phyloP scores from a whole-genome alignment of 2,329 filamentous ascomycete species.

The Sclerotinia subarctica region DNA sequence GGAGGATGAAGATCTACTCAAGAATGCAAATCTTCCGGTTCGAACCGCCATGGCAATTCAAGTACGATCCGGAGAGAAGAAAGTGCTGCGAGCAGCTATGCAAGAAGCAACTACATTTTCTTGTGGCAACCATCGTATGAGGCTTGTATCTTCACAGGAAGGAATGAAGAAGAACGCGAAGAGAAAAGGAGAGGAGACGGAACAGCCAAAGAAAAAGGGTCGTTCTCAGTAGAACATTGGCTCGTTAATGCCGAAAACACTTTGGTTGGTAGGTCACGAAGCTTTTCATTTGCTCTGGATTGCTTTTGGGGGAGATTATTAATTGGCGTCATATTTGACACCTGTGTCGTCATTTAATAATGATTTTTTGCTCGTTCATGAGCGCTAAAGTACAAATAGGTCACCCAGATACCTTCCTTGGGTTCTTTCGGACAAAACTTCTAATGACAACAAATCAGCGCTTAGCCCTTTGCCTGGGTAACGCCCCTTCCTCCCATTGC shows the following conservation, averaged over 20 bases:
- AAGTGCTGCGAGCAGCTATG: constrained; percentile 50
- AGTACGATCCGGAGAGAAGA: constrained; percentile 63
- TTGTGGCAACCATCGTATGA: constrained; percentile 39
- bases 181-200: constrained; percentile 26
- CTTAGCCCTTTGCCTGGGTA: constrained; percentile 34
- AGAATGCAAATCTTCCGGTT: constrained; percentile 35
- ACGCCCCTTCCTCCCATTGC: constrained; percentile 32
- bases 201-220: constrained; percentile 28
- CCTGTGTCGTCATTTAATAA: constrained; percentile 25
- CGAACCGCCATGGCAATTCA: constrained; percentile 52
- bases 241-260: not conserved
- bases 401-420: constrained; percentile 22
- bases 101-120: constrained; percentile 38
- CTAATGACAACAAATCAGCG: constrained; percentile 32
- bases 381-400: constrained; percentile 37
- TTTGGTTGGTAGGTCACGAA: constrained; percentile 24
- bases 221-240: constrained; percentile 23
- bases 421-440: constrained; percentile 24
- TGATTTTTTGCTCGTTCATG: constrained; percentile 24
- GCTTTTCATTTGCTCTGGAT: constrained; percentile 19
- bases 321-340: constrained; percentile 8
- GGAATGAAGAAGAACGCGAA: constrained; percentile 23
- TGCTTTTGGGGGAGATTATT: constrained; percentile 14
- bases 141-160: constrained; percentile 20
- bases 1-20: constrained; percentile 46